Evolutionary conservation across 352 stramenopile species (phyloP), one percentile per base, ranked within the genome.

Genomic region (Phytophthora palmivora): DNA sequence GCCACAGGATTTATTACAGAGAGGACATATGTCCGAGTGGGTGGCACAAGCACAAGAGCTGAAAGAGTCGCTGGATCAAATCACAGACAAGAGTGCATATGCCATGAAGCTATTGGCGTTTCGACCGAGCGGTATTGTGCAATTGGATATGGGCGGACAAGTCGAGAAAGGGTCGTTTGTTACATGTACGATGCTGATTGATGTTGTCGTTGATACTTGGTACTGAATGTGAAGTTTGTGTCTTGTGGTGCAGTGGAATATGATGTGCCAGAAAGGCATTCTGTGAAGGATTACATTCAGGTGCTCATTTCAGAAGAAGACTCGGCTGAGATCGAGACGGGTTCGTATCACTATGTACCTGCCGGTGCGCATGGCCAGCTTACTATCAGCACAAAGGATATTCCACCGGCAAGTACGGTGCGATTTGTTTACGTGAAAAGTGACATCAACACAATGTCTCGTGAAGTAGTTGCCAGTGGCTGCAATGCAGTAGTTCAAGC

Each of bases 341-440:
- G 84, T 0, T 88, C 84, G 12, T 89, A 91, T 57, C 84, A 95
- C 46, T 84, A 86, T 33, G 84, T 95, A 0, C 87, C 84, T 4
- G 49, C 63, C 1, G 84, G 83, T 10, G 69, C 70, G 11, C 80
- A 88, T 24, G 83, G 87, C 0, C 84, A 91, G 33, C 79, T 94
- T 19, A 91, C 83, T 12, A 91, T 95, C 42, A 92, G 74, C 48
- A 92, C 84, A 0, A 76, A 93, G 56, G 81, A 88, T 8, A 81
- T 92, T 9, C 61, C 74, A 16, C 79, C 81, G 1, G 76, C 76
- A 0, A 91, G 79, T 57, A 92, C 75, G 0, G 82, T 93, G 43
- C 87, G 84, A 6, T 95, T 94, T 32, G 84, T 95, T 19, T 95
- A 95, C 69, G 78, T 95, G 21, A 92, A 95, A 50, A 86, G 80